A percentile compares a stretch with the other conserved stretches of the same genome.
phyloP scores from a whole-genome alignment of 805 yeast species.

The Wickerhamiella domercqiae region DNA sequence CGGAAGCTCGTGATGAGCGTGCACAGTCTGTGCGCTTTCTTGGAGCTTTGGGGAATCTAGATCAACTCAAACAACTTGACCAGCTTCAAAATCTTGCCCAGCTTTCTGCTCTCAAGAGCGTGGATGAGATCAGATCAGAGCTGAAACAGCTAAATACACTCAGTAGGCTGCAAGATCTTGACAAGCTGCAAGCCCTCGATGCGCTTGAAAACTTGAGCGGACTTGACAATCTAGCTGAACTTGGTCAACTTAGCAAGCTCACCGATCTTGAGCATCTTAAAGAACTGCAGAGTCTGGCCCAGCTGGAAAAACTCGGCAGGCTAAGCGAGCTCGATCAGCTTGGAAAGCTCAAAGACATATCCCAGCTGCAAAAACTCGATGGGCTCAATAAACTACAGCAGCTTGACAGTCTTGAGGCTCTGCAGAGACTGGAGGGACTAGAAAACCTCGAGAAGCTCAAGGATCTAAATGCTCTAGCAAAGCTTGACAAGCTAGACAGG shows the following conservation, averaged over 20 bases:
- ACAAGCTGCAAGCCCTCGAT: conserved; percentile 1
- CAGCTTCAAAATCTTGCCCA: conserved; percentile 5
- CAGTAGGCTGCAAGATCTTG: conserved; percentile 1
- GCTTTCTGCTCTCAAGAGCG: not conserved
- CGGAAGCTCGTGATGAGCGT: not conserved
- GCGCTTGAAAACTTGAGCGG: conserved; percentile 4
- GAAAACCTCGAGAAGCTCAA: conserved; percentile 7
- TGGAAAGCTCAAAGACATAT: conserved; percentile 5
- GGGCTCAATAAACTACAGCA: conserved; percentile 1
- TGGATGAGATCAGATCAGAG: conserved; percentile 2
- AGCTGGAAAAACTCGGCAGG: conserved; percentile 1
- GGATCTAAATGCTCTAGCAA: conserved; percentile 1
- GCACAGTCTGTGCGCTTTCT: not conserved
- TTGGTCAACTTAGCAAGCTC: conserved; percentile 2
- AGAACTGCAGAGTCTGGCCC: not conserved
- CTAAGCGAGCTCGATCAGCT: conserved; percentile 1
- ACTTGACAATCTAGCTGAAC: conserved; percentile 2
- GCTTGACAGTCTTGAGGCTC: conserved; percentile 3
- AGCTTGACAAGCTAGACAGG: conserved; percentile 4
- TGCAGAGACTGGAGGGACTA: conserved; percentile 4
- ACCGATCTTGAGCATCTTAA: conserved; percentile 2
- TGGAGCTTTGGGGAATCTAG: conserved; percentile 1
- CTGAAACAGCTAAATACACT: conserved; percentile 4
- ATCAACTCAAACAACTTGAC: conserved; percentile 6
- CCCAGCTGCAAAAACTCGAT: conserved; percentile 4